Base-by-base conservation (phyloP, 106 monocot genomes). In the Amphibolis antarctica region DNA sequence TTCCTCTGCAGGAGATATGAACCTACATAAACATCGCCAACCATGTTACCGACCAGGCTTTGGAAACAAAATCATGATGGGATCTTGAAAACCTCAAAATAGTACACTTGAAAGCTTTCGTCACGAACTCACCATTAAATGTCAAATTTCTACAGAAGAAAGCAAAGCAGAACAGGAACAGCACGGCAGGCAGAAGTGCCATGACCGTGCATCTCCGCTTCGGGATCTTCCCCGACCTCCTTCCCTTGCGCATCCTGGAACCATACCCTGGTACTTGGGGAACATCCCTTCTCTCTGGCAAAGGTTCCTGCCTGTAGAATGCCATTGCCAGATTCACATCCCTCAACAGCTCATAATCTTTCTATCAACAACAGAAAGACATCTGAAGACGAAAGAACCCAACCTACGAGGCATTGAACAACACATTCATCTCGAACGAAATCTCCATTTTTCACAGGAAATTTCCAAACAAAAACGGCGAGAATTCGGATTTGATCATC, bases 151-250 rank as follows among this genome's bases (percentile, higher is more conserved):
- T 13, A 28, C 64, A 43, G 63, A 60, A 69, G 45, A 81, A 77
- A 19, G 65, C 56, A 53, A 81, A 28, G 51, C 59, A 81, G 20
- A 60, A 20, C 18, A 77, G 15, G 36, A 67, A 50, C 12, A 77
- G 44, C 10, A 82, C 19, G 10, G 64, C 50, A 59, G 17, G 43
- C 64, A 60, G 51, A 64, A 71, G 23, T 50, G 28, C 66, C 74
- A 54, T 28, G 45, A 59, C 14, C 14, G 59, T 46, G 10, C 67
- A 75, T 44, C 62, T 67, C 62, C 71, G 62, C 58, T 25, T 67
- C 44, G 53, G 54, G 19, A 53, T 48, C 22, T 65, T 43, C 3
- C 46, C 22, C 25, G 26, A 19, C 47, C 69, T 57, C 56, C 58
- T 64, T 53, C 65, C 50, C n/a, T 75, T 74, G 50, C 75, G 74